Evolutionary conservation across 2,329 filamentous ascomycete species (phyloP).

Genomic region (Alternaria triticina): DNA sequence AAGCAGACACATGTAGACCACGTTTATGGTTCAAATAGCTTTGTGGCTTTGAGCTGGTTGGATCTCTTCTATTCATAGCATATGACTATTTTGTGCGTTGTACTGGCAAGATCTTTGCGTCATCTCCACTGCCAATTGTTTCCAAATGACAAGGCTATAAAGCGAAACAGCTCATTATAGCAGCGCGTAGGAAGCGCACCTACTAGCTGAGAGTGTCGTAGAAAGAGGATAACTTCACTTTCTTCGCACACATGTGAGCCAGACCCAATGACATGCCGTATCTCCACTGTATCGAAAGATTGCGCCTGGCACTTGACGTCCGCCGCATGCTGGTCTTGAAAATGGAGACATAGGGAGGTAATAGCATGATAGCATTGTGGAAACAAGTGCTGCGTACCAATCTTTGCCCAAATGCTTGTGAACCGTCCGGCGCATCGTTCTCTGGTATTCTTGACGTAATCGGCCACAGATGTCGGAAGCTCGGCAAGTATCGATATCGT

Average conservation of each 20-base stretch:
- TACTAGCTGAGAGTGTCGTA: background rate
- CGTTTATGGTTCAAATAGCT: background rate
- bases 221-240: background rate
- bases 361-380: background rate
- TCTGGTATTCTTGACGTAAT: background rate
- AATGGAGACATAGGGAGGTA: background rate
- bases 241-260: background rate
- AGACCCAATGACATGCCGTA: background rate
- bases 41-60: background rate
- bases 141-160: background rate
- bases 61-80: background rate
- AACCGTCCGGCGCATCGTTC: background rate
- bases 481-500: background rate
- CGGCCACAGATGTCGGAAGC: background rate
- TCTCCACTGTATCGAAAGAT: background rate
- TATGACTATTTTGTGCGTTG: background rate
- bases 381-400: background rate
- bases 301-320: background rate
- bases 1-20: background rate
- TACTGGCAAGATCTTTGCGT: background rate
- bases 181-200: background rate
- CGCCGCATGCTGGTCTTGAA: background rate
- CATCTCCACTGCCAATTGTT: background rate
- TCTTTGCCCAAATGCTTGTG: background rate
- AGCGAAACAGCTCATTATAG: background rate